phyloP scores from a whole-genome alignment of 768 basidiomycete genomes.

The Boletus eberwhitei region DNA sequence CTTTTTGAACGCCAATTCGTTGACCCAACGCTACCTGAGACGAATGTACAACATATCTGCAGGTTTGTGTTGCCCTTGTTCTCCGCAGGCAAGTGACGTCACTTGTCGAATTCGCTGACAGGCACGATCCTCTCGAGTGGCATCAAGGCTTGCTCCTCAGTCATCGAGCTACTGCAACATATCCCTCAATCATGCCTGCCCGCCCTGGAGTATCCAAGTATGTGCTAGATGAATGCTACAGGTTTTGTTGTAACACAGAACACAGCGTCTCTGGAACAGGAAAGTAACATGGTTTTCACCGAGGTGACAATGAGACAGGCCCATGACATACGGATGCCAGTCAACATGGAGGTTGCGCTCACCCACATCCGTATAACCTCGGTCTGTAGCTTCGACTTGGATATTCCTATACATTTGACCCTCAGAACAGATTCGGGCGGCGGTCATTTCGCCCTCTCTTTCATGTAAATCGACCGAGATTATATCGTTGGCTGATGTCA shows the following conservation, averaged over 20 bases:
- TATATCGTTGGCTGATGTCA: constrained; percentile 73
- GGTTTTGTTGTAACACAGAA: constrained; percentile 11
- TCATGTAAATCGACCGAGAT: constrained; percentile 81
- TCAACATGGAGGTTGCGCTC: constrained; percentile 60
- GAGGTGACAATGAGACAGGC: constrained; percentile 67
- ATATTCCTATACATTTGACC: not conserved
- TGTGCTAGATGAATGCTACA: constrained; percentile 14
- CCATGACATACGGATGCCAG: constrained; percentile 67
- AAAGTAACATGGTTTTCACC: constrained; percentile 48
- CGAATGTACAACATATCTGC: constrained; percentile 69
- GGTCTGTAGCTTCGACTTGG: constrained; percentile 39
- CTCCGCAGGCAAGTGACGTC: not conserved
- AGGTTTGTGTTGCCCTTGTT: constrained; percentile 31
- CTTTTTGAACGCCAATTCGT: constrained; percentile 70
- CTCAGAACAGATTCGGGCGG: constrained; percentile 57
- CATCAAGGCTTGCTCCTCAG: constrained; percentile 60
- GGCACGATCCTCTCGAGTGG: constrained; percentile 50
- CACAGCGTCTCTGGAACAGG: constrained; percentile 61
- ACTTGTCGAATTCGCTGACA: constrained; percentile 19
- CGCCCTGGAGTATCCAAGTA: constrained; percentile 55
- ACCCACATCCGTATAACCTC: constrained; percentile 78
- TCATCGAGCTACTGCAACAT: constrained; percentile 55
- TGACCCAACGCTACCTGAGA: constrained; percentile 71
- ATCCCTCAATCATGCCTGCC: constrained; percentile 48
- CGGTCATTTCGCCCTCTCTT: constrained; percentile 62